Evolutionary conservation across 768 basidiomycete genomes (phyloP).

Genomic region (Asterophora lycoperdoides): DNA sequence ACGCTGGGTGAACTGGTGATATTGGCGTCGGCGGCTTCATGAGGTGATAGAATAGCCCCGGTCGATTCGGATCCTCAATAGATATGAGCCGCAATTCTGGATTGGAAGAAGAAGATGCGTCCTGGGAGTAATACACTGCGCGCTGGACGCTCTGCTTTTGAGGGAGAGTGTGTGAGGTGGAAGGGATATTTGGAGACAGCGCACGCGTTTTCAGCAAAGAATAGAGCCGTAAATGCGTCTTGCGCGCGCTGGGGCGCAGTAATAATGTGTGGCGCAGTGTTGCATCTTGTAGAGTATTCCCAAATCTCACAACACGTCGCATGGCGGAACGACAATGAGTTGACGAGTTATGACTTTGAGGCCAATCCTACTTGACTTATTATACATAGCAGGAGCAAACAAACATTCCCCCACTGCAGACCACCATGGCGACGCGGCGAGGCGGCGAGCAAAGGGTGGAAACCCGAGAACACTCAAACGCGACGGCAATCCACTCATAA

Average conservation of each 20-base stretch:
- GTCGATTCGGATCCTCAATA: constrained; percentile 48
- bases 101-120: constrained; percentile 1
- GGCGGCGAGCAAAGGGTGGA: too few relatives aligned
- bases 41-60: constrained; percentile 69
- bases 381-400: too few relatives aligned
- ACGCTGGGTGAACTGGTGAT: constrained; percentile 43
- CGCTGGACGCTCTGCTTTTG: background rate
- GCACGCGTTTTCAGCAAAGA: background rate
- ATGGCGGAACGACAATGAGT: background rate
- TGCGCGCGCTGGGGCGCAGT: too few relatives aligned
- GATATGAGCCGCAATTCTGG: too few relatives aligned
- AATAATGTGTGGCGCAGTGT: background rate
- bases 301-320: background rate
- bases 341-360: too few relatives aligned
- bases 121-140: constrained; percentile 3
- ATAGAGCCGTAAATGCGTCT: background rate
- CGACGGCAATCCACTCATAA: too few relatives aligned
- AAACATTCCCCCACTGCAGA: too few relatives aligned
- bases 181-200: background rate
- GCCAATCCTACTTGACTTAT: too few relatives aligned
- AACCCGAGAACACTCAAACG: too few relatives aligned
- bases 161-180: background rate
- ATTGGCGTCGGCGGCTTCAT: constrained; percentile 47
- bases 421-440: too few relatives aligned
- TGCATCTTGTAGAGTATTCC: background rate